These are phyloP conservation scores for Alternaria incomplexa DNA, from an alignment of 2,329 filamentous ascomycete genomes.

Conservation along the genomic window DNA sequence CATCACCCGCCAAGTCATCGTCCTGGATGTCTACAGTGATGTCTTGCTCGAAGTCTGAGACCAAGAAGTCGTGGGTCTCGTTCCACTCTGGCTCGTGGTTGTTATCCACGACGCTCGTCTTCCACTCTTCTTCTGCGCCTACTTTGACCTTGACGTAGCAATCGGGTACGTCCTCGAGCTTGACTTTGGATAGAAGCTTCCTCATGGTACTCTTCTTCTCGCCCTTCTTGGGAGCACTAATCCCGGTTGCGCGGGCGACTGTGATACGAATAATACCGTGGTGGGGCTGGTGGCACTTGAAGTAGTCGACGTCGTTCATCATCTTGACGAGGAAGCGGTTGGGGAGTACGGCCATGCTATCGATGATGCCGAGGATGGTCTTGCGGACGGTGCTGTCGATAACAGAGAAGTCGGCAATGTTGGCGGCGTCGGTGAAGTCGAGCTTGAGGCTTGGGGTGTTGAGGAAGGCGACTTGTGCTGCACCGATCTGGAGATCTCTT, in stretches of 20 bases:
- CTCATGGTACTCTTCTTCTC: slow-evolving; percentile 45
- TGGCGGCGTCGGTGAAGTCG: slow-evolving; percentile 57
- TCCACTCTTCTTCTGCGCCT: slow-evolving; percentile 54
- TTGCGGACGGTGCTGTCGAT: slow-evolving; percentile 55
- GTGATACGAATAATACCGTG: slow-evolving; percentile 55
- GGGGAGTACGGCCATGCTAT: slow-evolving; percentile 55
- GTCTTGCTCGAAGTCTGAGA: slow-evolving; percentile 54
- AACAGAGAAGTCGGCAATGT: slow-evolving; percentile 52
- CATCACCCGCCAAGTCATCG: slow-evolving; percentile 51
- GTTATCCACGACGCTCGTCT: slow-evolving; percentile 53
- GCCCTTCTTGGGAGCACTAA: slow-evolving; percentile 46
- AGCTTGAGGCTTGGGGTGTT: slow-evolving; percentile 56
- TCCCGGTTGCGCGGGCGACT: slow-evolving; percentile 49
- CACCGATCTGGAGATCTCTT: slow-evolving; percentile 51
- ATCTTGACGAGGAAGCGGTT: slow-evolving; percentile 59
- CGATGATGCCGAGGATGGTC: slow-evolving; percentile 53
- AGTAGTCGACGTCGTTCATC: slow-evolving; percentile 55
- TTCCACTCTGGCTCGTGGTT: slow-evolving; percentile 54
- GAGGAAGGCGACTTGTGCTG: slow-evolving; percentile 57
- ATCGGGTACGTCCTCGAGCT: slow-evolving; percentile 55
- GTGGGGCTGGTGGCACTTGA: slow-evolving; percentile 55
- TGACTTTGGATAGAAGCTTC: slow-evolving; percentile 52
- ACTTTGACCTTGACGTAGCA: slow-evolving; percentile 55
- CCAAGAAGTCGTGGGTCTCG: slow-evolving; percentile 57
- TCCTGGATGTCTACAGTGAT: slow-evolving; percentile 54